These are phyloP conservation scores for Boletus bicolor DNA, from an alignment of 768 basidiomycete genomes.

Conservation along the genomic window DNA sequence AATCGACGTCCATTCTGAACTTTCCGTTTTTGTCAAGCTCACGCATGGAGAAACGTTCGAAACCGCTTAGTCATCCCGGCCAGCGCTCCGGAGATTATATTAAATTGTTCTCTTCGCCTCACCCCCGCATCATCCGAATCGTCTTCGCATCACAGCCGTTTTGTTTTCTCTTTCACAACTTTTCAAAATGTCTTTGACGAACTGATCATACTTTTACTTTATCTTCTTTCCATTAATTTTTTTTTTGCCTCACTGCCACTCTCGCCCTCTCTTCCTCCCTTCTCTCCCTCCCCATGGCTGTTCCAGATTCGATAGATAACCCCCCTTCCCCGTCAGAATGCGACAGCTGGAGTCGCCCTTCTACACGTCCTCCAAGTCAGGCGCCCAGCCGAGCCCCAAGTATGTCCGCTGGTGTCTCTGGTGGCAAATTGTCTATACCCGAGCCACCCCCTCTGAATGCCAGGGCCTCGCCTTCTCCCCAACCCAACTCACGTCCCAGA, in stretches of 20 bases:
- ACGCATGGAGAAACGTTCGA: not conserved
- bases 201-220: constrained; percentile 5
- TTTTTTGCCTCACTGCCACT: not conserved
- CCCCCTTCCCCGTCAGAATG: constrained; percentile 55
- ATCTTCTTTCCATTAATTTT: not conserved
- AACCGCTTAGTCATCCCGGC: constrained; percentile 25
- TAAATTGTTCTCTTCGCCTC: constrained; percentile 11
- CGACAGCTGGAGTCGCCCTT: constrained; percentile 59
- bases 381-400: constrained; percentile 44
- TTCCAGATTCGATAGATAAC: constrained; percentile 40
- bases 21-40: not conserved
- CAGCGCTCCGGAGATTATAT: constrained; percentile 3
- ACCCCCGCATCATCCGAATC: constrained; percentile 12
- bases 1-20: not conserved
- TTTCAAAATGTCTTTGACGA: constrained; percentile 7
- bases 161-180: not conserved
- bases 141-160: constrained; percentile 6
- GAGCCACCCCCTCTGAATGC: constrained; percentile 29
- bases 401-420: constrained; percentile 36
- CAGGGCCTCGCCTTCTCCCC: constrained; percentile 16
- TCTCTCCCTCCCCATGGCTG: constrained; percentile 33
- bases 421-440: constrained; percentile 31
- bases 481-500: constrained; percentile 31
- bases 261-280: constrained; percentile 2
- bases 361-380: constrained; percentile 58